Percentiles rank a stretch among this genome's conserved stretches.
Evolutionary conservation across 192 early-diverging fungal species (phyloP).

Genomic region (Linnemannia hyalina): DNA sequence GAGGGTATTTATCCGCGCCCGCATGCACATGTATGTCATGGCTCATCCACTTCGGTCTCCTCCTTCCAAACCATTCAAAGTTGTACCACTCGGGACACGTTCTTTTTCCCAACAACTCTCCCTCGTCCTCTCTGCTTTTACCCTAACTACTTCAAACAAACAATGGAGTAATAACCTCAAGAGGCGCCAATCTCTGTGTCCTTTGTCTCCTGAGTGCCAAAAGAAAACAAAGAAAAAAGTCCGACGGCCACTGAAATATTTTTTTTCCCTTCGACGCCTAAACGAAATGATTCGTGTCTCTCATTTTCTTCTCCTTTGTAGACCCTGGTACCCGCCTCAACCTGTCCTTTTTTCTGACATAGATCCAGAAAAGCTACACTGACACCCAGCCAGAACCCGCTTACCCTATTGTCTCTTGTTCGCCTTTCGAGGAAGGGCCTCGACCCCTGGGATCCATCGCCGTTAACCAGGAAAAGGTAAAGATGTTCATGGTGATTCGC

Average conservation of each 20-base stretch:
- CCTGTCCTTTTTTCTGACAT: background rate
- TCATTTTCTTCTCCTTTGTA: background rate
- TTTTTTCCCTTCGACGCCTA: background rate
- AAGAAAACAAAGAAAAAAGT: too few relatives aligned
- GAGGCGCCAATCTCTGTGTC: too few relatives aligned
- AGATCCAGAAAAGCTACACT: background rate
- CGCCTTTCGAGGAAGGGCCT: too few relatives aligned
- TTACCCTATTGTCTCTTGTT: background rate
- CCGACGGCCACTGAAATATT: background rate
- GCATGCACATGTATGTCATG: background rate
- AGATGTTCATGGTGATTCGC: too few relatives aligned
- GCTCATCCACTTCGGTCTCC: background rate
- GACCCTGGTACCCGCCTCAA: background rate
- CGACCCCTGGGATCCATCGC: too few relatives aligned
- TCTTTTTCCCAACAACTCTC: constrained; percentile 4
- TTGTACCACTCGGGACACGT: background rate
- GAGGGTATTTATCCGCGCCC: background rate
- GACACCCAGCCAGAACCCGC: background rate
- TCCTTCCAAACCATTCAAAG: background rate
- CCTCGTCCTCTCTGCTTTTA: background rate
- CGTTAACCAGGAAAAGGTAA: too few relatives aligned
- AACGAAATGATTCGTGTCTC: background rate
- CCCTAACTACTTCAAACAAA: background rate
- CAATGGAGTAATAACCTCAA: background rate
- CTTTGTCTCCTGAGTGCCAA: too few relatives aligned